A percentile compares a stretch with the other conserved stretches of the same genome.
Conservation (phyloP, 257 asterid species). For the Gentiana macrophylla region DNA sequence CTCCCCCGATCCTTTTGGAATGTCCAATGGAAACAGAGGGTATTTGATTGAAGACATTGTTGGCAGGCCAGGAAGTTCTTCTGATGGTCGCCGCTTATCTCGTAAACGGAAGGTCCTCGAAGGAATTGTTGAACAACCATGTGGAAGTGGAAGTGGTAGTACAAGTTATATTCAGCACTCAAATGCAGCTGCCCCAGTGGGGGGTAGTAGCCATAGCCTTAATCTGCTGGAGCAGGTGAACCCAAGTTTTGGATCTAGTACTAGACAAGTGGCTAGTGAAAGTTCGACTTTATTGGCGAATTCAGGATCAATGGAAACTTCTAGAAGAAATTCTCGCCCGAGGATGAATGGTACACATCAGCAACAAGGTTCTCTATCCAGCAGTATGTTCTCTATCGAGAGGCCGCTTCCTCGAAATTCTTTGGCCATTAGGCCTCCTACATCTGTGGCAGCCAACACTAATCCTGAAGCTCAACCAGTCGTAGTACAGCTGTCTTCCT, state of each 20-base stretch:
- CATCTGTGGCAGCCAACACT: conserved; percentile 28
- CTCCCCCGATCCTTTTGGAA: conserved; percentile 29
- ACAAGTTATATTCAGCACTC: conserved; percentile 30
- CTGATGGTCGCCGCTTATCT: conserved; percentile 46
- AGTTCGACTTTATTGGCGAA: conserved; percentile 25
- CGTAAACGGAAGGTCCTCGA: conserved; percentile 77
- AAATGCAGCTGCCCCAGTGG: conserved; percentile 21
- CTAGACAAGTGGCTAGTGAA: conserved; percentile 31
- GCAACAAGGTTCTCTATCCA: conserved; percentile 26
- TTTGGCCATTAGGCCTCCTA: conserved; percentile 25
- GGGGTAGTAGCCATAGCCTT: conserved; percentile 13
- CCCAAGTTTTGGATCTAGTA: conserved; percentile 54
- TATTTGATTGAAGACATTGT: conserved; percentile 30
- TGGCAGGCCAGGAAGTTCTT: conserved; percentile 34
- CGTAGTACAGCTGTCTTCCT: conserved; percentile 26
- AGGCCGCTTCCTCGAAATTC: conserved; percentile 31
- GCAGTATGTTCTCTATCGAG: conserved; percentile 20
- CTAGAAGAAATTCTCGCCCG: conserved; percentile 51
- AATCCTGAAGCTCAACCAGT: conserved; percentile 22
- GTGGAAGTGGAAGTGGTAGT: conserved; percentile 41
- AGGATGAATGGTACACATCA: conserved; percentile 50
- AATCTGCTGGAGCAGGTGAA: conserved; percentile 34
- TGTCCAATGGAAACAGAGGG: conserved; percentile 29
- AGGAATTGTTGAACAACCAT: conserved; percentile 51
- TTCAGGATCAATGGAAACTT: conserved; percentile 31